Conservation (phyloP, 2,329 filamentous ascomycete genomes). For the Atkinsonella texensis region DNA sequence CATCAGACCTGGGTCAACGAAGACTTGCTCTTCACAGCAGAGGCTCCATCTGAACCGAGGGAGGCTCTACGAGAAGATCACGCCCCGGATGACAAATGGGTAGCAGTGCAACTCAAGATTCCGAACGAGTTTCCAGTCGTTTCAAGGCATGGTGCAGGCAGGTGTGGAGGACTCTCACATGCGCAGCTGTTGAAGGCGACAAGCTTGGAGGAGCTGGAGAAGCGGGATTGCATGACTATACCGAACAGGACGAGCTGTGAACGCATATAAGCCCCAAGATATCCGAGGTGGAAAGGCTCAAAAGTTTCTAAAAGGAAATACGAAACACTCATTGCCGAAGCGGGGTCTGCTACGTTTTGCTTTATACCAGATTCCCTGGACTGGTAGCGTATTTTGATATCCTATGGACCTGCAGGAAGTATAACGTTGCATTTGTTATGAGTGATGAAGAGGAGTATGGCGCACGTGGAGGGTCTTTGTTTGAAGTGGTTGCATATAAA, state of each 20-base stretch:
- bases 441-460: not conserved
- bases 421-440: no score
- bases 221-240: constrained; percentile 11
- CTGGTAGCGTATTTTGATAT: no score
- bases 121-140: constrained; percentile 43
- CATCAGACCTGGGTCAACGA: constrained; percentile 43
- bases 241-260: constrained; percentile 13
- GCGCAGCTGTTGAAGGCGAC: constrained; percentile 1
- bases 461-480: no score
- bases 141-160: constrained; percentile 31
- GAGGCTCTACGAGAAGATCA: constrained; percentile 36
- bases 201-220: no score
- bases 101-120: constrained; percentile 44
- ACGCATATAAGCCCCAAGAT: constrained; percentile 12
- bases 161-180: constrained; percentile 14
- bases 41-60: constrained; percentile 26
- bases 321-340: not conserved
- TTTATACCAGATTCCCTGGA: no score
- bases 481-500: no score
- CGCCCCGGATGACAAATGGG: constrained; percentile 45
- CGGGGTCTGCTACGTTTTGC: not conserved
- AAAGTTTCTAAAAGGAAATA: not conserved
- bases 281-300: constrained; percentile 1
- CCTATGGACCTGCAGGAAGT: no score
- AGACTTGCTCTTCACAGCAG: constrained; percentile 31